These are phyloP conservation scores for Glomus cerebriforme DNA, from an alignment of 192 early-diverging fungal genomes.

Conservation along the genomic window DNA sequence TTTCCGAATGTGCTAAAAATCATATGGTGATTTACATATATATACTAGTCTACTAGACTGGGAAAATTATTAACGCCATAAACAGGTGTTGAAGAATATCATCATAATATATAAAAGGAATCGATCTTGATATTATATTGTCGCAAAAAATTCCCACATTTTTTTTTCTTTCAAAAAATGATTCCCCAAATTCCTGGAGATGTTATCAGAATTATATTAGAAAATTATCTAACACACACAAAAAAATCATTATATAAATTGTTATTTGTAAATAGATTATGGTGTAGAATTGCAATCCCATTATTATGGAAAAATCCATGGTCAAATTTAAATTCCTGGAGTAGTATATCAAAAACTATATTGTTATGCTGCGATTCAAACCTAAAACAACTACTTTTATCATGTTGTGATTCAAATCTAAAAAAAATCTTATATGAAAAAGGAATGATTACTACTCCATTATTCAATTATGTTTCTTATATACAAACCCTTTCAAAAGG, in stretches of 20 bases:
- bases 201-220: neutral
- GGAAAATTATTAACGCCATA: too few relatives aligned
- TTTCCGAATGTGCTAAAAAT: too few relatives aligned
- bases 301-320: neutral
- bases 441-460: neutral
- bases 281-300: neutral
- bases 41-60: too few relatives aligned
- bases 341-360: neutral
- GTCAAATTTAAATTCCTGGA: neutral
- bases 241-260: neutral
- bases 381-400: neutral
- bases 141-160: too few relatives aligned
- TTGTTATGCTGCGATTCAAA: neutral
- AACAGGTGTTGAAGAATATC: too few relatives aligned
- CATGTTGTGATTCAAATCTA: neutral
- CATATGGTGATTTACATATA: too few relatives aligned
- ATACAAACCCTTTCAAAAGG: neutral
- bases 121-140: too few relatives aligned
- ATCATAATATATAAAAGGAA: too few relatives aligned
- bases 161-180: neutral
- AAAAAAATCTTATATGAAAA: neutral
- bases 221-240: neutral
- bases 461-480: neutral
- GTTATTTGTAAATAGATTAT: neutral
- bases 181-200: neutral